These are phyloP conservation scores for Curvularia lunata DNA, from an alignment of 2,329 filamentous ascomycete genomes.

Conservation along the genomic window DNA sequence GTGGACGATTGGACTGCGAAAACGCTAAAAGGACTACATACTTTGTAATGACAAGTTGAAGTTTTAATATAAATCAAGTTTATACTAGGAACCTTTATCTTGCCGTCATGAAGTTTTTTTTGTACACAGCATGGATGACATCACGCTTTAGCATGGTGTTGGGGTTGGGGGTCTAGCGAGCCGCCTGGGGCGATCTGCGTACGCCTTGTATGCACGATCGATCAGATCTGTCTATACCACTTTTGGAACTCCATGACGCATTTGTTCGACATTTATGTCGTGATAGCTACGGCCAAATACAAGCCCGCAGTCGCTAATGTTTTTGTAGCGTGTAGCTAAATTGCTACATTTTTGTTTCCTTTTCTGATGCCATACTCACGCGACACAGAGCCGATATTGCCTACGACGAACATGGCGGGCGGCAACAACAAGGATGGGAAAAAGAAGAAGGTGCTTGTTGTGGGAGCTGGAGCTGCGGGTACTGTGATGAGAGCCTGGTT, in stretches of 20 bases:
- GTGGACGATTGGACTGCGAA: slow-evolving; percentile 33
- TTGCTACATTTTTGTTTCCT: not conserved
- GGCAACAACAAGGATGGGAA: slow-evolving; percentile 30
- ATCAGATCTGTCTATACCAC: slow-evolving; percentile 29
- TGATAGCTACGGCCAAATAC: slow-evolving; percentile 26
- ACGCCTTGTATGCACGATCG: slow-evolving; percentile 10
- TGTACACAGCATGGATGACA: slow-evolving; percentile 18
- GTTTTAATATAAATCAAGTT: not conserved
- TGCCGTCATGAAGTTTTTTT: slow-evolving; percentile 13
- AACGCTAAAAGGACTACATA: slow-evolving; percentile 27
- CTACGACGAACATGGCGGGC: slow-evolving; percentile 41
- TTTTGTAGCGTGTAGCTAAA: not conserved
- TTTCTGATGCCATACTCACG: slow-evolving; percentile 26
- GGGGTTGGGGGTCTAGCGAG: slow-evolving; percentile 6
- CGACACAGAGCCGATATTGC: slow-evolving; percentile 41
- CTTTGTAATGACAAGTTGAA: slow-evolving; percentile 4
- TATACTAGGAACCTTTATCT: slow-evolving; percentile 6
- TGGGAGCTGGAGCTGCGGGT: slow-evolving; percentile 52
- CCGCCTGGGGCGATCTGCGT: slow-evolving; percentile 9
- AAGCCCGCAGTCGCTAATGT: not conserved
- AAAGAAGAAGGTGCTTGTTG: slow-evolving; percentile 49
- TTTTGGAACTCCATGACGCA: slow-evolving; percentile 44
- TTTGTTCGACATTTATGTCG: slow-evolving; percentile 24
- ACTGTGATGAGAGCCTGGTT: slow-evolving; percentile 10
- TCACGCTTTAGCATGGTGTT: slow-evolving; percentile 14